Conservation (phyloP, 805 yeast genomes). For the Lipomyces chichibuensis region DNA sequence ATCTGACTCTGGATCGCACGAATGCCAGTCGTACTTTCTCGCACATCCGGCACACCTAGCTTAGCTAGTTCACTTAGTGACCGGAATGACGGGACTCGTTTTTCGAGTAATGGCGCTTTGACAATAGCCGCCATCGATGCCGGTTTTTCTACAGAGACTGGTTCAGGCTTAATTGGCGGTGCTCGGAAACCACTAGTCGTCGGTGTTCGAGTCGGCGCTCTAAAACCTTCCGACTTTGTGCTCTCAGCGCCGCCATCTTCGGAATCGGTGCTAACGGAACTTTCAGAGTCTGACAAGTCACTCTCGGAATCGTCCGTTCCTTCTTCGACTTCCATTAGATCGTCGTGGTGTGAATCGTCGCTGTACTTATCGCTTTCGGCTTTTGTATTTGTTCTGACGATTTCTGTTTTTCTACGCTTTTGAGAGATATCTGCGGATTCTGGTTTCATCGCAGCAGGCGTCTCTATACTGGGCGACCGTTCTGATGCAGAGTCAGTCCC, state of each 20-base stretch:
- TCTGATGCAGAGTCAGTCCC: too few relatives aligned
- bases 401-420: too few relatives aligned
- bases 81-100: slow-evolving; percentile 32
- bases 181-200: neutral
- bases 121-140: neutral
- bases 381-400: too few relatives aligned
- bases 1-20: neutral
- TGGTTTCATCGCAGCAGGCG: too few relatives aligned
- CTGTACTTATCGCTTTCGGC: too few relatives aligned
- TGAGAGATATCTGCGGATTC: too few relatives aligned
- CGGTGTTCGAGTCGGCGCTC: neutral
- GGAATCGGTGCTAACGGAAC: neutral
- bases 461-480: too few relatives aligned
- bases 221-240: neutral
- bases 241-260: slow-evolving; percentile 7
- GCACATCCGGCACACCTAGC: slow-evolving; percentile 33
- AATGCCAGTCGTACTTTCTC: slow-evolving; percentile 30
- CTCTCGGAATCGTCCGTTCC: too few relatives aligned
- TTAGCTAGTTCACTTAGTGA: slow-evolving; percentile 28
- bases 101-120: slow-evolving; percentile 9
- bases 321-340: too few relatives aligned
- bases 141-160: neutral
- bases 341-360: too few relatives aligned
- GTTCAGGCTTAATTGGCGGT: neutral
- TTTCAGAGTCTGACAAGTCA: neutral